Base-by-base conservation (phyloP, 1,284 basidiomycete species). In the Ustilago curta region DNA sequence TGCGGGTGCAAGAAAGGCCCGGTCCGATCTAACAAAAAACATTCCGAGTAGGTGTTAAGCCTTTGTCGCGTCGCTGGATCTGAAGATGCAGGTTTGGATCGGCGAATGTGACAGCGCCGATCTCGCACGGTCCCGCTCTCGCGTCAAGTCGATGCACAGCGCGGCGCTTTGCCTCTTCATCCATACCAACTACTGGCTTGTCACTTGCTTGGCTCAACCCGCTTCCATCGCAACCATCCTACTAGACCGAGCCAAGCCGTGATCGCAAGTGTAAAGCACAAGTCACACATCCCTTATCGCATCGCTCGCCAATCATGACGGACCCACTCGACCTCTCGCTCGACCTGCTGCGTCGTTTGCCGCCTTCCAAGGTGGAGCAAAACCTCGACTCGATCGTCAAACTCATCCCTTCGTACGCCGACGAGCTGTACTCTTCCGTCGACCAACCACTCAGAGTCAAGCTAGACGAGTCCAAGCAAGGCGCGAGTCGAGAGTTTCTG, bases 341-440 rank as follows among this genome's bases (percentile, higher is more conserved):
- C 49, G 97, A 99, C 88, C 90, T 99, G 54, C 92, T 97, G 88
- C 91, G 97, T 59, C 92, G 97, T 12, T 89, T 99, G 12, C 96
- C 97, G 16, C 97, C 97, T 1, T 93, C 91, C n/a, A 88, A 91
- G 27, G 92, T 96, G 55, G 91, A 95, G 83, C 89, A 91, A 83
- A 99, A 98, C 87, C 90, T 99, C 70, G 88, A 90, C 53, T 88
- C 91, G 25, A 90, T 99, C 42, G 90, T 93, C 70, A 88, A 88
- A 32, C 61, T 84, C 60, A 74, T 84, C 27, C 95, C 95, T n/a
- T 93, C 97, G 81, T 92, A 94, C 80, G 93, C 94, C 16, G 97
- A 99, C 82, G 97, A 99, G 86, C 89, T 99, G 27, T 88, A 96
- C 57, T 93, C 93, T 44, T 94, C 93, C 70, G 95, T 99, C 70